These are phyloP conservation scores for Salix exigua DNA, from an alignment of 345 rosid species.

Conservation along the genomic window DNA sequence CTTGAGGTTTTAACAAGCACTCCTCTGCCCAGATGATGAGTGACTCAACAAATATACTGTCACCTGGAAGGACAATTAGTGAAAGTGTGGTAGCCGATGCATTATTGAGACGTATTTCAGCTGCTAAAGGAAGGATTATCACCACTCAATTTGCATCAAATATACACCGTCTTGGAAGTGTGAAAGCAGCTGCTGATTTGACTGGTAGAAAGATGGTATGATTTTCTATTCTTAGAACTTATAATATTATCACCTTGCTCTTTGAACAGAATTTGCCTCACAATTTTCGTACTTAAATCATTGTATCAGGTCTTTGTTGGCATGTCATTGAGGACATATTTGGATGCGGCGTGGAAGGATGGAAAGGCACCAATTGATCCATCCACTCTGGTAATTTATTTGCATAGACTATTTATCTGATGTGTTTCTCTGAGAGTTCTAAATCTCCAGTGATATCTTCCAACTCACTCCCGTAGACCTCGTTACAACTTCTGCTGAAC, in stretches of 20 bases:
- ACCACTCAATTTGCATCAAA: constrained; percentile 98
- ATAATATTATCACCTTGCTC: background rate
- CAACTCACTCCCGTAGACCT: constrained; percentile 2
- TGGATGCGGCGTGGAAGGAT: constrained; percentile 98
- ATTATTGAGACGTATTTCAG: constrained; percentile 66
- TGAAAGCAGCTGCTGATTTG: constrained; percentile 93
- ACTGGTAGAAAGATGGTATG: constrained; percentile 88
- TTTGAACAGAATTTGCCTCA: background rate
- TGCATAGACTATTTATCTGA: background rate
- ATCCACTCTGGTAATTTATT: constrained; percentile 65
- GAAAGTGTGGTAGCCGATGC: constrained; percentile 85
- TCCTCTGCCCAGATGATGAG: constrained; percentile 80
- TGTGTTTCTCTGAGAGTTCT: background rate
- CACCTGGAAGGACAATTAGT: constrained; percentile 93
- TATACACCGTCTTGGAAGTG: constrained; percentile 95
- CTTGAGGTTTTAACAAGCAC: constrained; percentile 8
- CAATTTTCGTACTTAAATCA: constrained; percentile 5
- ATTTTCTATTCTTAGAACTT: background rate
- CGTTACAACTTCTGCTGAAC: constrained; percentile 4
- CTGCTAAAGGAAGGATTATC: constrained; percentile 86
- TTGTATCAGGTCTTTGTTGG: constrained; percentile 79
- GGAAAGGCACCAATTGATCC: constrained; percentile 98
- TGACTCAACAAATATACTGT: constrained; percentile 91
- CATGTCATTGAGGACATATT: constrained; percentile 93
- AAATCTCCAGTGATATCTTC: background rate